Conservation (phyloP, 176 grass and related monocot species). For the Juncus effusus region DNA sequence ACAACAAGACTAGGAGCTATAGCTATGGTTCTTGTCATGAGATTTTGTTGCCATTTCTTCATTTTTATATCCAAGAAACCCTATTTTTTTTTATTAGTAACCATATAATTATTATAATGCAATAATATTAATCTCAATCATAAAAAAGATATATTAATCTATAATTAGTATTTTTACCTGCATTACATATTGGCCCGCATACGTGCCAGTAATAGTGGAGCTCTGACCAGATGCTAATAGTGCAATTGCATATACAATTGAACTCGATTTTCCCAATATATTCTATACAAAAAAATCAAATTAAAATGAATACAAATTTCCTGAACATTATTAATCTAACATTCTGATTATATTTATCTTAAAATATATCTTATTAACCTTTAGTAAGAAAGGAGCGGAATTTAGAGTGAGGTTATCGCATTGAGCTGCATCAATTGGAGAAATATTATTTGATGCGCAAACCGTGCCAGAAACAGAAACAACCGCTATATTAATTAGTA, state of each 20-base stretch:
- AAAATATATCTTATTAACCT: slow-evolving; percentile 39
- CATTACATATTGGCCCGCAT: slow-evolving; percentile 76
- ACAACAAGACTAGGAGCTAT: slow-evolving; percentile 62
- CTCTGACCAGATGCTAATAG: slow-evolving; percentile 83
- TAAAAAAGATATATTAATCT: neutral
- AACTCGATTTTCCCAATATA: slow-evolving; percentile 63
- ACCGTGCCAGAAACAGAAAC: slow-evolving; percentile 51
- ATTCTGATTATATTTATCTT: neutral
- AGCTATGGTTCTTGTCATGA: slow-evolving; percentile 54
- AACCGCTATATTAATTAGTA: slow-evolving; percentile 72
- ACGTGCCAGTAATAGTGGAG: slow-evolving; percentile 52
- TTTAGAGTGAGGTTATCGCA: slow-evolving; percentile 48
- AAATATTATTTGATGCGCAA: slow-evolving; percentile 38
- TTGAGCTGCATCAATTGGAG: slow-evolving; percentile 18
- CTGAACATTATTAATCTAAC: too few relatives aligned
- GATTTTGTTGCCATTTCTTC: slow-evolving; percentile 58
- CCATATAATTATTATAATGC: too few relatives aligned
- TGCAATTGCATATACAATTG: slow-evolving; percentile 56
- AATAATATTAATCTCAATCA: too few relatives aligned
- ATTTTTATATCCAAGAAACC: slow-evolving; percentile 77
- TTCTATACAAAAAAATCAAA: slow-evolving; percentile 34
- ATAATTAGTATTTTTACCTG: slow-evolving; percentile 43
- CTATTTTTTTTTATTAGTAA: slow-evolving; percentile 26
- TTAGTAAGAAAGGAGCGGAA: slow-evolving; percentile 52
- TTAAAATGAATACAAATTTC: neutral